Conservation (phyloP, 192 early-diverging fungal species). For the Coemansia sp. region DNA sequence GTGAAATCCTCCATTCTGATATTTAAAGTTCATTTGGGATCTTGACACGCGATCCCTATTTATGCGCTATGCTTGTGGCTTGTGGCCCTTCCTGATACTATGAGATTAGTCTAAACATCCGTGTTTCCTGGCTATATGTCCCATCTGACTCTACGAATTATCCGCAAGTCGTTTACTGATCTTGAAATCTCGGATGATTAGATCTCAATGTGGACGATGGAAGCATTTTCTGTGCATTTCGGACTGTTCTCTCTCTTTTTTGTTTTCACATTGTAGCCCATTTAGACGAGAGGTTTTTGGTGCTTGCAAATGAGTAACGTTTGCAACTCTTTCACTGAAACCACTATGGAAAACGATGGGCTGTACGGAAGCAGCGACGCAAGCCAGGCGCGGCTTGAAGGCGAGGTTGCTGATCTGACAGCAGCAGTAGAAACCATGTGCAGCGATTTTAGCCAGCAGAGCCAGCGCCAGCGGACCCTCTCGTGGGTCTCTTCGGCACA, state of each 20-base stretch:
- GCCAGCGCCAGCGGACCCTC: constrained; percentile 26
- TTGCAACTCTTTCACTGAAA: neutral
- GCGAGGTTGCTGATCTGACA: constrained; percentile 1
- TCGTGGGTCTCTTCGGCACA: constrained; percentile 41
- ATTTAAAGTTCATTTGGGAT: neutral
- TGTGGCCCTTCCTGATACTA: too few relatives aligned
- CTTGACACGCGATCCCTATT: neutral
- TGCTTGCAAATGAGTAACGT: constrained; percentile 3
- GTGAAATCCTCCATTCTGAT: neutral
- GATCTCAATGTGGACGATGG: too few relatives aligned
- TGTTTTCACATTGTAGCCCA: too few relatives aligned
- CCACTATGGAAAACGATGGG: neutral
- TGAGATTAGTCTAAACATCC: too few relatives aligned
- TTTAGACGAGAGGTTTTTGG: too few relatives aligned
- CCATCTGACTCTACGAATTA: too few relatives aligned
- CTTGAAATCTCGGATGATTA: too few relatives aligned
- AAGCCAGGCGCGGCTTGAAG: neutral
- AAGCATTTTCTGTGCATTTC: too few relatives aligned
- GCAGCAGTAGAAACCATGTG: constrained; percentile 21
- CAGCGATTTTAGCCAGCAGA: constrained; percentile 20
- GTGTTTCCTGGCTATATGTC: too few relatives aligned
- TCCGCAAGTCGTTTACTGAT: too few relatives aligned
- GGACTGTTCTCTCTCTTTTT: too few relatives aligned
- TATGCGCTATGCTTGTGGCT: constrained; percentile 5
- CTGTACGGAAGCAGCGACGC: neutral